Base-by-base conservation (phyloP, 176 grass and related monocot genomes). In the Zoysia japonica region DNA sequence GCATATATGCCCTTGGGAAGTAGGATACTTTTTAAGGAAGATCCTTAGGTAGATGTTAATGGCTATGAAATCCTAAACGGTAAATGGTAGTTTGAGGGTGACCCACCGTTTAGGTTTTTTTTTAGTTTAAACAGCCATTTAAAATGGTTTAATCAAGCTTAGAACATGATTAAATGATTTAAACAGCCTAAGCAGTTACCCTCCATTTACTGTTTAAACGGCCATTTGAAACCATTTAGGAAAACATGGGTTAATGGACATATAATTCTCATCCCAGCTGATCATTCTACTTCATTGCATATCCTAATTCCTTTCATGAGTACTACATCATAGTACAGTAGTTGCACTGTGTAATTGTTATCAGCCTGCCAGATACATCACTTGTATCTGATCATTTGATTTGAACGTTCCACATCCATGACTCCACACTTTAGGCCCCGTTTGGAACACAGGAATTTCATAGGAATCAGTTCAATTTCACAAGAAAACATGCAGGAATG, bases 261-360 rank as follows among this genome's bases (percentile, higher is more conserved):
- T 49, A 13, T 14, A 71, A 76, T 59, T 71, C 16, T 49, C 56
- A 9, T 60, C 49, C 13, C 9, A 42, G 59, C 7, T 13, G 28
- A 12, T 59, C n/a, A 15, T 85, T 80, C 74, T 79, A 43, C 14
- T 61, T 75, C 28, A 83, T 72, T 81, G 47, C 47, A 6, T 35
- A 28, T 11, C 56, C 49, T 20, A 71, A 75, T 60, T 77, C 14
- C 56, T 16, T 28, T 59, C 37, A 36, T 65, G 36, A 80, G 44
- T 8, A 57, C 28, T 28, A 28, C 17, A 19, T 19, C 55, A 9
- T 19, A 57, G 17, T 19, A 57, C 67, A 47, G 4, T 35, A 68
- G 28, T 77, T 28, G n/a, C 17, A 61, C 9, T 67, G n/a, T 50
- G 45, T 67, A 47, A 39, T 10, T 67, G 8, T 61, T 52, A 70